Evolutionary conservation across 306 rosid species (phyloP), one percentile per base, ranked within the genome.

Genomic region (Pyrus pyrifolia): DNA sequence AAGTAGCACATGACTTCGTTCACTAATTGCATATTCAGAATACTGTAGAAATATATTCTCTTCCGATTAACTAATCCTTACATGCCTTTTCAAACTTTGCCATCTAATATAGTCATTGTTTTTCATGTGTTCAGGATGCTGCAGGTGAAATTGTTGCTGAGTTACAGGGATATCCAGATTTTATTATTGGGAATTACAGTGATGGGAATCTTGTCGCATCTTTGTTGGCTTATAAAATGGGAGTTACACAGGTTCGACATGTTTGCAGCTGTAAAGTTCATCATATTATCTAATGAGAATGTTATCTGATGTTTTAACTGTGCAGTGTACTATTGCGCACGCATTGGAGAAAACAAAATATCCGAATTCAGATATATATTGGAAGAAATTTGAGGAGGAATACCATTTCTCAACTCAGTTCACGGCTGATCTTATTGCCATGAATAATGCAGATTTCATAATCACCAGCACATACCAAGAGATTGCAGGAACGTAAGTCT

Each of bases 381-480:
- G 98, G 97, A 88, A 87, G 81, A 92, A 87, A 15, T 89, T 90
- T 11, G 97, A 95, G 73, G 97, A 88, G n/a, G 87, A 88, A 74
- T 92, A 95, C 78, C 97, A 95, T 73, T 95, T 95, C 83, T 89
- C 97, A 70, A 88, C 96, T 78, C 98, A 95, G 67, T 95, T 92
- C 88, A 92, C 97, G 42, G 98, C 98, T 76, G 97, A 95, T 67
- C 76, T 95, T 52, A 84, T 92, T 73, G 96, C 98, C 84, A 95
- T 95, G 97, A 95, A 90, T 58, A 80, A 68, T 85, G 98, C 98
- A 73, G 97, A 92, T 84, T 95, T 95, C 77, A 95, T 95, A 81
- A 92, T 95, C 91, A 90, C 98, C 80, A 95, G 97, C 76, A 92
- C 98, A 63, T 95, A 89, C 85, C 98, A 95, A 77, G 97, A 95